Base-by-base conservation (phyloP, 352 stramenopile species). In the Aphanomyces stellatus region DNA sequence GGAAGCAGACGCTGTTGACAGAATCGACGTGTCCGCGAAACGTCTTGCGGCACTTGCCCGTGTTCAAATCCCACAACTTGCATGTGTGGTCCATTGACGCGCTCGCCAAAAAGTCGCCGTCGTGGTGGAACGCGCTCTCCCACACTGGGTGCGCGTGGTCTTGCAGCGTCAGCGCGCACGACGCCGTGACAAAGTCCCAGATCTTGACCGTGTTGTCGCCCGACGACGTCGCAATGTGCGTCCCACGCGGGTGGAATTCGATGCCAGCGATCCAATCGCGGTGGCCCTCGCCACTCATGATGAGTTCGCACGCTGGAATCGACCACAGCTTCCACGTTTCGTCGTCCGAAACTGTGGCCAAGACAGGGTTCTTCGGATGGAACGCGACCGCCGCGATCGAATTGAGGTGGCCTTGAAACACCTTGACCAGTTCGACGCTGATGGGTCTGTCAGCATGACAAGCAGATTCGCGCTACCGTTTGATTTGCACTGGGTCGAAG, bases 261-360 rank as follows among this genome's bases (percentile, higher is more conserved):
- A 98, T 88, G 13, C 81, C 87, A 2, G 88, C 85, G 24, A 98
- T 75, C 93, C 93, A 98, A 59, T 87, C 89, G 13, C 79, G 80
- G 71, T 98, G 93, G 15, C 93, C 90, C 73, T 98, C 90, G 63
- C 93, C 92, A 55, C 88, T 96, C 94, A 98, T 98, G 69, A 98
- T 91, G 42, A 98, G 85, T 71, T 98, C 91, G 53, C 88, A 90
- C 51, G 90, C 83, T 15, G 92, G 91, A 15, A 97, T 76, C 17
- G 82, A 96, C 94, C 93, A 98, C 53, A 98, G 76, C 72, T 97
- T 97, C 92, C 93, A 98, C 34, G 90, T 97, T 72, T 95, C 79
- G 73, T 98, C 94, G 72, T 98, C 92, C 49, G 85, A 97, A 22
- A 93, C 91, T 3, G 88, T 98, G 22, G 93, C 90, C n/a, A 97